These are phyloP conservation scores for Iodosphaeria phyllophila DNA, from an alignment of 2,329 filamentous ascomycete genomes.

Conservation along the genomic window DNA sequence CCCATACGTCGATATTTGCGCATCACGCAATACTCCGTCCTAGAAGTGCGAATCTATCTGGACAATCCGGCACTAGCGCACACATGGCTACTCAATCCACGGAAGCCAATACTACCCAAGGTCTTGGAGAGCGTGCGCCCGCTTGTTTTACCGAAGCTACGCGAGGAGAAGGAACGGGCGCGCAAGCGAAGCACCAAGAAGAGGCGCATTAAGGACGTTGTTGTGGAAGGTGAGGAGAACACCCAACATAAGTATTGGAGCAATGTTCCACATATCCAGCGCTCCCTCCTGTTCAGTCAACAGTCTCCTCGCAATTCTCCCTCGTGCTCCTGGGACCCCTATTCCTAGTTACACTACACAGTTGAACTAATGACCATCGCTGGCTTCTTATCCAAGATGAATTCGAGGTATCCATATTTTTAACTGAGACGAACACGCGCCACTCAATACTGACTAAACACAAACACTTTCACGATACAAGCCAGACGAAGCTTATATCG, in stretches of 20 bases:
- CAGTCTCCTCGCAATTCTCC: too few species aligned
- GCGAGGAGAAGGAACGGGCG: constrained; percentile 46
- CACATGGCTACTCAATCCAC: constrained; percentile 67
- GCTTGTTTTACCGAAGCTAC: constrained; percentile 73
- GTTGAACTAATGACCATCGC: neutral
- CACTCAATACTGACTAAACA: constrained; percentile 77
- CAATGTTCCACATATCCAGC: too few species aligned
- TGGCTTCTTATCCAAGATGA: constrained; percentile 60
- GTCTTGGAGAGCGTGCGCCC: constrained; percentile 76
- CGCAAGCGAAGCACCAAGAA: constrained; percentile 52
- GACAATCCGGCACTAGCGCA: constrained; percentile 72
- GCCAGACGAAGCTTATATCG: constrained; percentile 32
- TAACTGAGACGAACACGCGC: constrained; percentile 69
- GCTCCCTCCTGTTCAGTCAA: too few species aligned
- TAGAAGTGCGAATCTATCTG: constrained; percentile 94
- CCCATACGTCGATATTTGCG: constrained; percentile 78
- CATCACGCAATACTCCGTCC: constrained; percentile 80
- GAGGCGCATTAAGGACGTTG: constrained; percentile 72
- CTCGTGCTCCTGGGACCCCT: too few species aligned
- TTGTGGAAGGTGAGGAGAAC: constrained; percentile 46
- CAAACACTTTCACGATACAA: constrained; percentile 52
- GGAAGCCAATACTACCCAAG: constrained; percentile 57
- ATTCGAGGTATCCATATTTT: constrained; percentile 86
- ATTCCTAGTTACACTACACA: too few species aligned
- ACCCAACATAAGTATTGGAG: too few species aligned